Conservation (phyloP, 257 asterid species). For the Solanum chmielewskii region DNA sequence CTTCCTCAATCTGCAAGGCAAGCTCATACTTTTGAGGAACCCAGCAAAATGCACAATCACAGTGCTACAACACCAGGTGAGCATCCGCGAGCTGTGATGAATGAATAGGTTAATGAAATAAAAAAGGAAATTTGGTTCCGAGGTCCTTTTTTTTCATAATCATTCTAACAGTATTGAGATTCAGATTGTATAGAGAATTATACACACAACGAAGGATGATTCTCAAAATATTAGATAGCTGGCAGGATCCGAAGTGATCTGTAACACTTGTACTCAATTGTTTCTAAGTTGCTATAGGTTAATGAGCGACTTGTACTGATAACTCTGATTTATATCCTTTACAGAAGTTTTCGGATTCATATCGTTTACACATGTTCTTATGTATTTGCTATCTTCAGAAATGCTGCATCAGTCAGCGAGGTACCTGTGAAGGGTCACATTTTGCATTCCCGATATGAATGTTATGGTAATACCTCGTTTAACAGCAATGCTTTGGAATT, state of each 20-base stretch:
- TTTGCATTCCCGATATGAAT: neutral
- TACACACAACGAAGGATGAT: slow-evolving; percentile 23
- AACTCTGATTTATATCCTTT: neutral
- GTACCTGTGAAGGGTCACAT: neutral
- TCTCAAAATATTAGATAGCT: slow-evolving; percentile 28
- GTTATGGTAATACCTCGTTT: neutral
- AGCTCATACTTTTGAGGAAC: slow-evolving; percentile 15
- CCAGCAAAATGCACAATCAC: slow-evolving; percentile 6
- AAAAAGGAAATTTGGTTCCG: slow-evolving; percentile 3
- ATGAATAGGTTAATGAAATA: slow-evolving; percentile 3
- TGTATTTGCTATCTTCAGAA: neutral
- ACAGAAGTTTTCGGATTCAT: neutral
- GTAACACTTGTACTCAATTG: slow-evolving; percentile 19
- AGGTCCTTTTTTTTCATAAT: slow-evolving; percentile 17
- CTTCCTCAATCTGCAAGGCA: slow-evolving; percentile 12
- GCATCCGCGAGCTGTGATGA: slow-evolving; percentile 12
- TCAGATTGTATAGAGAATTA: slow-evolving; percentile 49
- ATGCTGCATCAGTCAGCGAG: neutral
- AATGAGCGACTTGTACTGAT: slow-evolving; percentile 21
- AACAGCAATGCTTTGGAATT: neutral
- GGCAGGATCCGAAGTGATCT: slow-evolving; percentile 37
- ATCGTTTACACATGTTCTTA: neutral
- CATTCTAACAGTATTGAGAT: slow-evolving; percentile 20
- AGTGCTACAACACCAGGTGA: slow-evolving; percentile 2
- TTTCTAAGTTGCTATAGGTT: slow-evolving; percentile 22